These are phyloP conservation scores for Phialophora macrospora DNA, from an alignment of 2,329 filamentous ascomycete species.

Conservation along the genomic window DNA sequence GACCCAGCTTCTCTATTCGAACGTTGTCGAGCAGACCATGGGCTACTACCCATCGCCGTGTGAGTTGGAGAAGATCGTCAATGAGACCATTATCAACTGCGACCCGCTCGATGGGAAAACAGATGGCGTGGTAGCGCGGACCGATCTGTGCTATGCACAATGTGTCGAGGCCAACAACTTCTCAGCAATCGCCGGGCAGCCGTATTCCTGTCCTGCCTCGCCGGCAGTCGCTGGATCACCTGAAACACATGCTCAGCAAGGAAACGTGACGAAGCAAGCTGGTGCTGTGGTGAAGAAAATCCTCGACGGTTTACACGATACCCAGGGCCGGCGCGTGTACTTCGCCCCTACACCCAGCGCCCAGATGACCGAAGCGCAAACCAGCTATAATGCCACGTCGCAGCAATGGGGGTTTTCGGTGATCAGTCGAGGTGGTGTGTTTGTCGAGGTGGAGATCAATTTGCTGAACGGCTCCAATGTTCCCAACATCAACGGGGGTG, in stretches of 20 bases:
- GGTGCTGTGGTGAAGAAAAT: constrained; percentile 46
- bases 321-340: constrained; percentile 49
- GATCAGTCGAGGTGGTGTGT: constrained; percentile 43
- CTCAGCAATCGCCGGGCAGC: constrained; percentile 52
- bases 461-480: constrained; percentile 44
- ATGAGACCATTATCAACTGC: constrained; percentile 60
- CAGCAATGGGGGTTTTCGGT: constrained; percentile 43
- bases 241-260: constrained; percentile 40
- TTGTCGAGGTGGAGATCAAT: constrained; percentile 35
- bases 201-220: constrained; percentile 49
- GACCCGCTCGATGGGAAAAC: constrained; percentile 61
- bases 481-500: constrained; percentile 52
- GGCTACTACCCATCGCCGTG: constrained; percentile 52
- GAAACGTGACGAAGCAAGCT: constrained; percentile 41
- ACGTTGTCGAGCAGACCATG: constrained; percentile 48
- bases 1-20: constrained; percentile 49
- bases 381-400: constrained; percentile 40
- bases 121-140: constrained; percentile 60
- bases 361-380: constrained; percentile 40
- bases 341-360: constrained; percentile 43
- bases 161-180: constrained; percentile 47
- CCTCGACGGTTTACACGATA: constrained; percentile 49
- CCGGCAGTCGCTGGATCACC: constrained; percentile 16
- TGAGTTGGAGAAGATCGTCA: constrained; percentile 59
- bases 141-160: constrained; percentile 54